Evolutionary conservation across 2,329 filamentous ascomycete species (phyloP).

Genomic region (Scytalidium sp.): DNA sequence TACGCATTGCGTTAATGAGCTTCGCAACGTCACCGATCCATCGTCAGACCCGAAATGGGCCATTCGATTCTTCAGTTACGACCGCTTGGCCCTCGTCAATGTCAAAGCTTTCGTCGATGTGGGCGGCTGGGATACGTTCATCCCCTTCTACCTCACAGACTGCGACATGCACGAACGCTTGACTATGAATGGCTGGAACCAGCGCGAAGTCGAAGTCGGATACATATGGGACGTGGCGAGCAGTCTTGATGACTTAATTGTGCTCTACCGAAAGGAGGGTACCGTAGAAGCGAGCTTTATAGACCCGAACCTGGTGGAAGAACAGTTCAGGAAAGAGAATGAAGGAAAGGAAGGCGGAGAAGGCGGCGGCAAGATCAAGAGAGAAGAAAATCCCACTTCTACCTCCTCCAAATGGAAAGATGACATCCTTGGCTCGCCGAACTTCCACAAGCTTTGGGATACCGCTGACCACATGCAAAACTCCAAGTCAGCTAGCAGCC

Average conservation of each 20-base stretch:
- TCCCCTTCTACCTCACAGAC: conserved; percentile 56
- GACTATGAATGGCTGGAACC: conserved; percentile 41
- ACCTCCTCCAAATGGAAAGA: conserved; percentile 11
- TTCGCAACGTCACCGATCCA: conserved; percentile 4
- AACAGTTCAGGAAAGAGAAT: conserved; percentile 9
- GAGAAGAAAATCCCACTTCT: too few species aligned
- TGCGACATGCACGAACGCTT: conserved; percentile 52
- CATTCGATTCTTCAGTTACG: conserved; percentile 55
- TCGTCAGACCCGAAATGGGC: conserved; percentile 36
- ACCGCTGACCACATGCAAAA: conserved; percentile 27
- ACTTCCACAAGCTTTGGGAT: conserved; percentile 25
- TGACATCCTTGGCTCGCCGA: conserved; percentile 21
- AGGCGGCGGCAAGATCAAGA: too few species aligned
- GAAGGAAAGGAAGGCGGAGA: conserved; percentile 5
- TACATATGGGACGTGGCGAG: conserved; percentile 44
- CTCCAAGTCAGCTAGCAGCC: conserved; percentile 24
- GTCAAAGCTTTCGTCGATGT: conserved; percentile 42
- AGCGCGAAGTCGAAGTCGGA: conserved; percentile 35
- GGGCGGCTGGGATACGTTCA: conserved; percentile 54
- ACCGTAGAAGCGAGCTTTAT: conserved; percentile 27
- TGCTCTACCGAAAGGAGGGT: conserved; percentile 41
- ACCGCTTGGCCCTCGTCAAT: conserved; percentile 56
- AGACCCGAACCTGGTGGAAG: conserved; percentile 26
- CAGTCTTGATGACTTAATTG: conserved; percentile 42
- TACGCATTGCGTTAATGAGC: conserved; percentile 3